Conservation (phyloP, 1,139 yeast species). For the Candida glucosophila region DNA sequence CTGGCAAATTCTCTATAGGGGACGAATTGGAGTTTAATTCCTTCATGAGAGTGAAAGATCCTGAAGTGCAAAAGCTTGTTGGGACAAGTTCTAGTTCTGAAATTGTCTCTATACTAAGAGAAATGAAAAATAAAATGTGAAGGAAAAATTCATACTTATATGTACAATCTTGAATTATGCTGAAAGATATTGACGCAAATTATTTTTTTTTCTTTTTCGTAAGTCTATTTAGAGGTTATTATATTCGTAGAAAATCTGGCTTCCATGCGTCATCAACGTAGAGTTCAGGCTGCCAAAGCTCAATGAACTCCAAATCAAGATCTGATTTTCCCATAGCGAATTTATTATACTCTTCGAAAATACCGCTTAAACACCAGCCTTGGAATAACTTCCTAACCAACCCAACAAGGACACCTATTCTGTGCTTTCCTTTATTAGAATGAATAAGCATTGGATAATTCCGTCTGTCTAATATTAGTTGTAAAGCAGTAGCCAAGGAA, state of each 20-base stretch:
- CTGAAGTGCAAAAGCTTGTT: constrained; percentile 41
- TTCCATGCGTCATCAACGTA: constrained; percentile 20
- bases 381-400: constrained; percentile 75
- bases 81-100: constrained; percentile 31
- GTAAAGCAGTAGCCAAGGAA: constrained; percentile 54
- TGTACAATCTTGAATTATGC: not conserved
- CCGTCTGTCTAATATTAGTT: constrained; percentile 53
- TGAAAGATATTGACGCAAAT: not conserved
- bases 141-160: not conserved
- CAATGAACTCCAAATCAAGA: constrained; percentile 67
- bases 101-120: constrained; percentile 61
- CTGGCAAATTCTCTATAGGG: constrained; percentile 77
- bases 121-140: constrained; percentile 54
- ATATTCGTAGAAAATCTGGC: constrained; percentile 30
- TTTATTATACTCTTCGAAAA: constrained; percentile 87
- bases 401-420: constrained; percentile 89
- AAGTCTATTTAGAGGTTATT: not conserved
- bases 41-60: constrained; percentile 68
- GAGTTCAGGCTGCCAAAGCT: constrained; percentile 41
- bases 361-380: constrained; percentile 91
- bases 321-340: constrained; percentile 93
- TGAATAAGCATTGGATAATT: constrained; percentile 85
- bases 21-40: constrained; percentile 85
- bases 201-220: too few relatives aligned
- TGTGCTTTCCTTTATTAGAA: constrained; percentile 90